Evolutionary conservation across 192 early-diverging fungal genomes (phyloP).

Genomic region (Coemansia sp.): DNA sequence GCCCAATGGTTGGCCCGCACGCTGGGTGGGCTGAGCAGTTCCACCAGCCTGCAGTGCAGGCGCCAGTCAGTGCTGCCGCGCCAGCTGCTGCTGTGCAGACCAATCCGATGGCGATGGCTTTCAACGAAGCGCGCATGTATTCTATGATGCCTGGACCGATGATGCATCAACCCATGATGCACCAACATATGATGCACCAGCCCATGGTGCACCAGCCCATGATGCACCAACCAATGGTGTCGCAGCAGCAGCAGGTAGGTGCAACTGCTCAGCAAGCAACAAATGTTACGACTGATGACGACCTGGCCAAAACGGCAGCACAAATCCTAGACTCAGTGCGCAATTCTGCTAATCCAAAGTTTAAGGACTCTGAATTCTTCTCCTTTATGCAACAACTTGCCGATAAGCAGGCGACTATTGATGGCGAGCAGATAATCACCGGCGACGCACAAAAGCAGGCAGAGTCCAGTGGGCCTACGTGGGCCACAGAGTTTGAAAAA

Average conservation of each 20-base stretch:
- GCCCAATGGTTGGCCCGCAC: conserved; percentile 33
- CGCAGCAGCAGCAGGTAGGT: conserved; percentile 45
- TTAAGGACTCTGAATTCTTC: conserved; percentile 88
- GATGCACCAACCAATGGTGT: conserved; percentile 16
- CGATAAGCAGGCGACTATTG: conserved; percentile 84
- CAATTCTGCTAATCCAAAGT: conserved; percentile 84
- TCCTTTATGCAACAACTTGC: conserved; percentile 90
- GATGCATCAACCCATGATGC: conserved; percentile 32
- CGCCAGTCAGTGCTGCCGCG: conserved; percentile 5
- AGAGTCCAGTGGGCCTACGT: conserved; percentile 55
- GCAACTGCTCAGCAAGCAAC: conserved; percentile 40
- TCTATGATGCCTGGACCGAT: conserved; percentile 40
- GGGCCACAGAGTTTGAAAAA: conserved; percentile 72
- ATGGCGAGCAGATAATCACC: conserved; percentile 78
- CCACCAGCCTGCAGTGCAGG: conserved; percentile 35
- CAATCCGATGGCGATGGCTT: conserved; percentile 59
- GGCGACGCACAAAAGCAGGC: conserved; percentile 35
- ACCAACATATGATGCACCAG: conserved; percentile 10
- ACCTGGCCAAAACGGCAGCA: conserved; percentile 78
- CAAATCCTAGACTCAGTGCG: conserved; percentile 76
- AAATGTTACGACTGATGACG: conserved; percentile 40
- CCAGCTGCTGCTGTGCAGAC: conserved; percentile 19
- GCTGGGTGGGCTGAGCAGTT: conserved; percentile 57
- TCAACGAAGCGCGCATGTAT: conserved; percentile 64
- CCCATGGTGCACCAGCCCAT: conserved; percentile 31